Conservation (phyloP, 139 green algal genomes). For the Astrephomene gubernaculifera region DNA sequence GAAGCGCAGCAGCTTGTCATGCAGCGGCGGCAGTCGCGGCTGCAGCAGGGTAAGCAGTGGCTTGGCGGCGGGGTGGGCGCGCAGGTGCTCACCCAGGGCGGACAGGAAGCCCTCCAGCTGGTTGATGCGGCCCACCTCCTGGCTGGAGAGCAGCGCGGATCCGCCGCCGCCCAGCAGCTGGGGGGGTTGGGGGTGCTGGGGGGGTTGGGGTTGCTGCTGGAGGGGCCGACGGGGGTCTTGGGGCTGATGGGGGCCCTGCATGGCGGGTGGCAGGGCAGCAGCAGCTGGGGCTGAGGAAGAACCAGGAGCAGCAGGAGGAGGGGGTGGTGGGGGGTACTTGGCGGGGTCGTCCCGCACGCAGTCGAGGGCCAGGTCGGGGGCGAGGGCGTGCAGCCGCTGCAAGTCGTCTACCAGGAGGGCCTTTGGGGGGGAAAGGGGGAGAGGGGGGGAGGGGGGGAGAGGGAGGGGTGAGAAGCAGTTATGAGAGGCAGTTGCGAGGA, state of each 20-base stretch:
- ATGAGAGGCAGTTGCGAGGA: too few relatives aligned
- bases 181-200: too few relatives aligned
- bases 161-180: background rate
- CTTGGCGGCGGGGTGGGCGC: background rate
- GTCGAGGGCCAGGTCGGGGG: slow-evolving; percentile 15
- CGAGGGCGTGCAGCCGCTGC: background rate
- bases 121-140: slow-evolving; percentile 25
- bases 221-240: too few relatives aligned
- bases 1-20: slow-evolving; percentile 39
- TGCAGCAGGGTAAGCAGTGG: slow-evolving; percentile 20
- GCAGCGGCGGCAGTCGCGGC: slow-evolving; percentile 3
- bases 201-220: too few relatives aligned
- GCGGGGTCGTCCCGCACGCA: background rate
- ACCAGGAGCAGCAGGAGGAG: too few relatives aligned
- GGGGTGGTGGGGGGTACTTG: background rate
- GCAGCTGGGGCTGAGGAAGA: too few relatives aligned
- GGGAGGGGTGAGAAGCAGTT: background rate
- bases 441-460: background rate
- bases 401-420: slow-evolving; percentile 31
- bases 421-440: background rate
- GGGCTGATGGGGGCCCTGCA: too few relatives aligned
- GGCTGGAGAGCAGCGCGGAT: background rate
- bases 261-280: too few relatives aligned
- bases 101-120: slow-evolving; percentile 20
- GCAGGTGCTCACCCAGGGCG: slow-evolving; percentile 24